Conservation (phyloP, 805 yeast genomes). For the Candida mattraensis region DNA sequence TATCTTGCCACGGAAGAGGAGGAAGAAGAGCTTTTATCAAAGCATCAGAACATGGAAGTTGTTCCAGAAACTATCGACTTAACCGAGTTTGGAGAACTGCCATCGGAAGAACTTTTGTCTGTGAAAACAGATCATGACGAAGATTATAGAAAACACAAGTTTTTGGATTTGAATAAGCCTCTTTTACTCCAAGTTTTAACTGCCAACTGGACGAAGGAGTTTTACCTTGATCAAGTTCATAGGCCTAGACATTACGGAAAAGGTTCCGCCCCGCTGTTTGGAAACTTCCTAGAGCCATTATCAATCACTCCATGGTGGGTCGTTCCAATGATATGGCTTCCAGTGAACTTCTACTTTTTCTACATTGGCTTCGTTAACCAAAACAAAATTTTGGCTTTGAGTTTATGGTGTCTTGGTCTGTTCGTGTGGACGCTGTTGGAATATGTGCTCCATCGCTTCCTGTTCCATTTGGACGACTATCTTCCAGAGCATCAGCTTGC, state of each 20-base stretch:
- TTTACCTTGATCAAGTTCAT: slow-evolving; percentile 93
- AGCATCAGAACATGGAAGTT: slow-evolving; percentile 53
- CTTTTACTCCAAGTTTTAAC: slow-evolving; percentile 76
- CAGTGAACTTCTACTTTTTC: slow-evolving; percentile 66
- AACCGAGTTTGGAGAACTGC: slow-evolving; percentile 61
- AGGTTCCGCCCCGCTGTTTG: slow-evolving; percentile 94
- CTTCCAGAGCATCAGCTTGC: slow-evolving; percentile 79
- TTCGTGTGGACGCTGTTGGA: slow-evolving; percentile 93
- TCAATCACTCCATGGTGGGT: slow-evolving; percentile 94
- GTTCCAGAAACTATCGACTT: slow-evolving; percentile 42
- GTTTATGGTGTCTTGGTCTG: slow-evolving; percentile 75
- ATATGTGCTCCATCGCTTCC: slow-evolving; percentile 81
- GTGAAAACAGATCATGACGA: slow-evolving; percentile 74
- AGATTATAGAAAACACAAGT: slow-evolving; percentile 77
- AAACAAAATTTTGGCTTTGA: slow-evolving; percentile 45
- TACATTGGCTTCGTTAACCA: slow-evolving; percentile 55
- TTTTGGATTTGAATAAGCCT: slow-evolving; percentile 83
- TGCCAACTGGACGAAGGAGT: slow-evolving; percentile 78
- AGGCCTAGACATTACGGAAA: slow-evolving; percentile 98
- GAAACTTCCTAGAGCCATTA: slow-evolving; percentile 90
- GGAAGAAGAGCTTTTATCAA: slow-evolving; percentile 62
- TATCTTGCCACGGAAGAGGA: slow-evolving; percentile 80
- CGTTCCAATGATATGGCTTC: slow-evolving; percentile 85
- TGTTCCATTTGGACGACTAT: slow-evolving; percentile 87
- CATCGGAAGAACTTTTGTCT: slow-evolving; percentile 68